Base-by-base conservation (phyloP, 2,329 filamentous ascomycete genomes). In the Triangularia setosa region DNA sequence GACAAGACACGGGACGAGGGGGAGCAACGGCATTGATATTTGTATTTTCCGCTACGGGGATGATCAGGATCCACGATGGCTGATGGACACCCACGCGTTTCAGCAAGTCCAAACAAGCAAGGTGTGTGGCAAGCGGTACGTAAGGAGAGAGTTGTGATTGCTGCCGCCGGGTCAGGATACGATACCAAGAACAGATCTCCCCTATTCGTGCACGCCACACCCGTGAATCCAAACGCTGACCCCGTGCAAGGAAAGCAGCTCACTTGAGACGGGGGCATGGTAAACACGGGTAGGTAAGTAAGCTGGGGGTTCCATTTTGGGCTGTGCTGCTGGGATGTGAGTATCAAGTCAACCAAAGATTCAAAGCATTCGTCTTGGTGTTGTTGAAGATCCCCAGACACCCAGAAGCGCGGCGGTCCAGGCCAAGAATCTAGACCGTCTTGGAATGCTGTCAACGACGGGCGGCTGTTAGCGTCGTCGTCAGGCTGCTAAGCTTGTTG, bases 41-140 rank as follows among this genome's bases (percentile, higher is more conserved):
- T 73, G 72, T 74, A 74, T 61, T 53, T 58, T 60, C 21, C 44
- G 63, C 60, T 61, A 52, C 52, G 27, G 6, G 9, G 66, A 25
- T 52, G 66, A 69, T 70, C 67, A 62, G 64, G 68, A 68, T 68
- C 67, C 64, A 60, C 64, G 25, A 54, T 61, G 64, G 64, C 65
- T 72, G 68, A 69, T 71, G 40, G 63, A 55, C 68, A 48, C 21
- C 55, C 18, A 61, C 65, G 65, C 62, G 70, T 72, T 71, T 72
- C 71, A 70, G 67, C n/a, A 2, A 55, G 23, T 23, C 21, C 2
- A 53, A 53, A 25, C 2, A 60, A 40, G 35, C 35, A 40, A n/a
- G 35, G 35, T n/a, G 35, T 40, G 40, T 21, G 40, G 40, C 24
- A 52, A 30, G 28, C 40, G 33, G 33, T 18, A 40, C 33, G 56